phyloP scores from a whole-genome alignment of 495 filamentous ascomycete species.

The Penicillium dipodomyicola region DNA sequence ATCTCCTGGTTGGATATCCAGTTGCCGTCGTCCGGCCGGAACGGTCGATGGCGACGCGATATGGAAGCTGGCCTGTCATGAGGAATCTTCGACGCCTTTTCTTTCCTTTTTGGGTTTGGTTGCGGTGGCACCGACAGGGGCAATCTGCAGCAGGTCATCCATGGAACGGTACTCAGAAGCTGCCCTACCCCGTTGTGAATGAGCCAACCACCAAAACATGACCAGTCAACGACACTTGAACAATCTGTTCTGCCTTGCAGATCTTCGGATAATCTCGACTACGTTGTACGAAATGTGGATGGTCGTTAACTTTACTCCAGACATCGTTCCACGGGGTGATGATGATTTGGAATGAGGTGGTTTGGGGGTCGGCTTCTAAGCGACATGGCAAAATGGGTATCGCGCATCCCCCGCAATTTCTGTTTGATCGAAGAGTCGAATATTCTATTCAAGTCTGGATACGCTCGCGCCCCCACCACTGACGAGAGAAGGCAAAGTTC shows the following conservation, averaged over 20 bases:
- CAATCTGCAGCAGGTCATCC: conserved; percentile 1
- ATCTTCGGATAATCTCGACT: background rate
- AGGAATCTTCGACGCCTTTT: background rate
- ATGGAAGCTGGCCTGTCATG: background rate
- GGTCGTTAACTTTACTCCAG: background rate
- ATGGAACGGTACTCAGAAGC: background rate
- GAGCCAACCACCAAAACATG: background rate
- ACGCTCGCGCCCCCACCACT: conserved; percentile 10
- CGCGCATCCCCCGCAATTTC: background rate
- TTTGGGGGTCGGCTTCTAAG: too few species aligned
- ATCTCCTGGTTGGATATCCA: background rate
- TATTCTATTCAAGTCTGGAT: background rate
- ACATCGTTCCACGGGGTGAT: background rate
- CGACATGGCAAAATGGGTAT: background rate
- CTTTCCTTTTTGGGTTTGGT: background rate
- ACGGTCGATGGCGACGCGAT: background rate
- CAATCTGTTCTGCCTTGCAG: background rate
- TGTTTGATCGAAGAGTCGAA: background rate
- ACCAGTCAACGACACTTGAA: background rate
- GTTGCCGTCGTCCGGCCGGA: conserved; percentile 2
- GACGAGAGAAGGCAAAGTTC: conserved; percentile 5
- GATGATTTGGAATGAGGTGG: background rate
- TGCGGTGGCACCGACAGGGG: conserved; percentile 3
- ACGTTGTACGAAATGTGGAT: background rate
- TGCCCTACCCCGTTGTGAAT: background rate